Evolutionary conservation across 768 basidiomycete species (phyloP), one percentile per base, ranked within the genome.

Genomic region (Mycena albidolilacea): DNA sequence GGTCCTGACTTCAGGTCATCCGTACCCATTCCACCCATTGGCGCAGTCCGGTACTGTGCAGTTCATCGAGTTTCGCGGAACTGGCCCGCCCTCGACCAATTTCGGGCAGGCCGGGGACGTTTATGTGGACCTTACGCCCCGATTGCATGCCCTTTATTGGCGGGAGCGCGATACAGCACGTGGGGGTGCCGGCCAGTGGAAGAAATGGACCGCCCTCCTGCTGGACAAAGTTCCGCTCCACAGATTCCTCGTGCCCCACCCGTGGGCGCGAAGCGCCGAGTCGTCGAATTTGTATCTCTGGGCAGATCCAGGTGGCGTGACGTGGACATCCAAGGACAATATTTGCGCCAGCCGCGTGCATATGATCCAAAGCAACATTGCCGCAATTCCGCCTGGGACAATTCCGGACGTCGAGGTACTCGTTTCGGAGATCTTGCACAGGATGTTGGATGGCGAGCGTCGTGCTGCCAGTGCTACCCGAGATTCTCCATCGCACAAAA

Each of bases 31-130:
- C n/a, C 6, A 52, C 30, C 4, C 68, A 15, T 52, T 48, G 1
- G 37, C 54, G 39, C 38, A 14, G 5, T 60, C 46, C 17, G 61
- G 69, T 52, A 75, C 58, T 7, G 68, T 80, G 37, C 77, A 76
- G 62, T 80, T 78, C 68, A 68, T 69, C 72, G 79, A 80, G 60
- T 80, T 77, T 46, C 78, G 79, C 30, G 79, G 78, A 14, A 74
- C 72, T 38, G 78, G 79, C 14, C 71, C 71, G 23, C 79, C 79
- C 17, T 77, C 79, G 14, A 11, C 69, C 44, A 77, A 80, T 54
- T 64, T 80, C 57, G 79, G 79, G 3, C 61, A 57, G 64, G 70
- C 75, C 1, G 79, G 79, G 17, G 79, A 80, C 54, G 77, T 80
- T 19, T 80, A 79, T 74, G 30, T 80, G 12, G 76, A 80, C 64